Evolutionary conservation across 2,329 filamentous ascomycete genomes (phyloP).

Genomic region (Microsporum audouinii): DNA sequence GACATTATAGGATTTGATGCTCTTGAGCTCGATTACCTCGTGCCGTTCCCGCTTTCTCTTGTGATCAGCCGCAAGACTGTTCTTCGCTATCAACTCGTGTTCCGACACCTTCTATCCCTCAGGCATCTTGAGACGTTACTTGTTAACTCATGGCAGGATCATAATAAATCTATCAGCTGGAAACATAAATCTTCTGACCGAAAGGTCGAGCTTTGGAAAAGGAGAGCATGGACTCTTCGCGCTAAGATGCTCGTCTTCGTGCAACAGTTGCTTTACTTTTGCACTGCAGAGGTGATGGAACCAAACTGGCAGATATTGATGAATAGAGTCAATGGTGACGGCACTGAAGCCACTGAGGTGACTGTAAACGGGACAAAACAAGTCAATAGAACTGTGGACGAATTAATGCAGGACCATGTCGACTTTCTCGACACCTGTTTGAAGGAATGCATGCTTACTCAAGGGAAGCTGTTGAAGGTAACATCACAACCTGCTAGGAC

Average conservation of each 20-base stretch:
- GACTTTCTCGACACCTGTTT: conserved; percentile 95
- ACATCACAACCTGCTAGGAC: conserved; percentile 15
- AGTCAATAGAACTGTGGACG: conserved; percentile 75
- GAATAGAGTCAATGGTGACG: conserved; percentile 59
- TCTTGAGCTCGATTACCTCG: conserved; percentile 82
- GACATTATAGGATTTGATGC: conserved; percentile 85
- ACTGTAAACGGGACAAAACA: conserved; percentile 33
- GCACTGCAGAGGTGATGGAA: conserved; percentile 92
- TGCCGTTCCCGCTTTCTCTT: conserved; percentile 88
- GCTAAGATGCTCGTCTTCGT: conserved; percentile 95
- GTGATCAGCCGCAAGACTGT: conserved; percentile 94
- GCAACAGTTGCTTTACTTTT: conserved; percentile 93
- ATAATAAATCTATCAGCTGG: conserved; percentile 73
- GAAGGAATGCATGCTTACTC: conserved; percentile 98
- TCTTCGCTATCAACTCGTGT: conserved; percentile 91
- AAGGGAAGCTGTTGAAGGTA: conserved; percentile 85
- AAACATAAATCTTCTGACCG: conserved; percentile 62
- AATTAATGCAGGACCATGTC: conserved; percentile 97
- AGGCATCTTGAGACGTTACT: conserved; percentile 82
- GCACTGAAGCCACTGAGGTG: conserved; percentile 31
- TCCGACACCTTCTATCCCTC: conserved; percentile 82
- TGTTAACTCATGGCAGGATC: conserved; percentile 78
- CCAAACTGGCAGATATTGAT: conserved; percentile 94
- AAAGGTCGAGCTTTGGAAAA: conserved; percentile 80
- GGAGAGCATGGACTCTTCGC: conserved; percentile 78